phyloP scores from a whole-genome alignment of 83 land plant genomes.

The Picea abies region DNA sequence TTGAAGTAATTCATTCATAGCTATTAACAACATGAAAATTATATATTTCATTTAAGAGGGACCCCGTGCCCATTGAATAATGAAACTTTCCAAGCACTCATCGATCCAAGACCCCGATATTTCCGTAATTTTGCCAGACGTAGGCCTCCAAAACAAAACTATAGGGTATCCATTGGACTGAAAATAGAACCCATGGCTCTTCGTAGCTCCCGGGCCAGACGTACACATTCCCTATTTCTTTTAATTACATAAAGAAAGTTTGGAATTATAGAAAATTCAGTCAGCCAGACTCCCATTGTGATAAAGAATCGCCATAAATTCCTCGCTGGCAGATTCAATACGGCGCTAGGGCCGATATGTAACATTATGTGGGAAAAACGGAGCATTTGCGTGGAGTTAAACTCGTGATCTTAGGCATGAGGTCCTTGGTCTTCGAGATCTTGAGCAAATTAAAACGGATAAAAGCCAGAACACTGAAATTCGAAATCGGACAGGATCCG shows the following conservation, averaged over 20 bases:
- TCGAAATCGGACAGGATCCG: neutral
- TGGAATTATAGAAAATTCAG: neutral
- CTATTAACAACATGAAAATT: no score
- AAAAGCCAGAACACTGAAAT: neutral
- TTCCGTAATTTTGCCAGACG: no score
- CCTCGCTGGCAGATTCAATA: neutral
- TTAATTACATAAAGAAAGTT: neutral
- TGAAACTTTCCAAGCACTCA: no score
- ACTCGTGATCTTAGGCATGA: neutral
- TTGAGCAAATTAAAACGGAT: neutral
- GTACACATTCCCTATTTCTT: neutral
- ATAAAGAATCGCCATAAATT: neutral
- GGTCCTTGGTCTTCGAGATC: no score
- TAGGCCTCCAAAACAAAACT: no score
- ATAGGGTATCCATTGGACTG: no score
- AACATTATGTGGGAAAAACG: neutral
- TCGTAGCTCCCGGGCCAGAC: neutral
- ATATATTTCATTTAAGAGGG: no score
- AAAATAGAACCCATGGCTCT: neutral
- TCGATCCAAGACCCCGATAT: no score
- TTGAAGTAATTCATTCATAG: no score
- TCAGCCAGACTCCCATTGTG: neutral
- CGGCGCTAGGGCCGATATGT: neutral
- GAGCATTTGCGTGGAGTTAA: neutral
- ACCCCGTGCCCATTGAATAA: no score